Evolutionary conservation across 2,329 filamentous ascomycete species (phyloP).

Genomic region (Cercospora zeae-maydis): DNA sequence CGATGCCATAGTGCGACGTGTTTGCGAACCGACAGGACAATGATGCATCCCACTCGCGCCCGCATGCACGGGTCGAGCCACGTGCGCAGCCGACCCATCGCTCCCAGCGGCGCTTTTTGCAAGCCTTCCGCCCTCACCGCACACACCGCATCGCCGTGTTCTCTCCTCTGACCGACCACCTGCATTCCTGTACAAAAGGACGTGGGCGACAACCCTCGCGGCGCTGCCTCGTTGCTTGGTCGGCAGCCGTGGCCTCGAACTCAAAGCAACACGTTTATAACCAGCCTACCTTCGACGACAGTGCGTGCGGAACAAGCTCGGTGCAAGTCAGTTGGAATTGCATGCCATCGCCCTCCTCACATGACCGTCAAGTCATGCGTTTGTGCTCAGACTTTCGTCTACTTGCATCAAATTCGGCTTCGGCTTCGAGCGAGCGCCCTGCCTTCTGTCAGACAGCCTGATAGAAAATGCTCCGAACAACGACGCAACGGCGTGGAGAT

Average conservation of each 20-base stretch:
- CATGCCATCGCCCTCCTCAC: neutral
- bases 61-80: neutral
- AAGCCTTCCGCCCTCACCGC: neutral
- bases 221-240: neutral
- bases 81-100: neutral
- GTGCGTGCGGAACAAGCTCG: conserved; percentile 3
- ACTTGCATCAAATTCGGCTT: neutral
- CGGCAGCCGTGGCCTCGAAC: neutral
- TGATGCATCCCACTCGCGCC: neutral
- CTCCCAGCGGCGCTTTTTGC: neutral
- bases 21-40: neutral
- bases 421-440: neutral
- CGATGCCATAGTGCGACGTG: too few relatives aligned
- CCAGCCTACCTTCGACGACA: neutral
- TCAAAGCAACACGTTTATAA: neutral
- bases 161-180: neutral
- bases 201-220: neutral
- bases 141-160: neutral
- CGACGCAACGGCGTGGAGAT: neutral
- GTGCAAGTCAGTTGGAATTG: conserved; percentile 1
- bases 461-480: neutral
- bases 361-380: conserved; percentile 3
- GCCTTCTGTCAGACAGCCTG: neutral
- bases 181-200: too few relatives aligned
- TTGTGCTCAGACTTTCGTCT: neutral